Evolutionary conservation across 257 asterid species (phyloP), one percentile per base, ranked within the genome.

Genomic region (Jaltomata sinuosa): DNA sequence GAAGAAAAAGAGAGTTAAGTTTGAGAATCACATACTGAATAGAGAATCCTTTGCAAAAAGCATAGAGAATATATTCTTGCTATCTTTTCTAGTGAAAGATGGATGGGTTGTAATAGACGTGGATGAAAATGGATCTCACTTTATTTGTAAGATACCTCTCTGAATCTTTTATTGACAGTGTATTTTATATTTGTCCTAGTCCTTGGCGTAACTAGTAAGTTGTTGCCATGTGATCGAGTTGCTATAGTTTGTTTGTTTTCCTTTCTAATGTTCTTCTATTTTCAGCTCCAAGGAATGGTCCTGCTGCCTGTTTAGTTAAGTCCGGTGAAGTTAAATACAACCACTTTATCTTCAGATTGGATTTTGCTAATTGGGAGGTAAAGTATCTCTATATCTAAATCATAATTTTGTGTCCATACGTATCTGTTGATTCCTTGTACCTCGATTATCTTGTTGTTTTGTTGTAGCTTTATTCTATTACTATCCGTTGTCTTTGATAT

Each of bases 301-400:
- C 93, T 6, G 85, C 79, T 79, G 87, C 91, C 0, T 8, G 72
- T 40, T 79, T 82, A 67, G 81, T 91, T 31, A 55, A 29, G 71
- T 74, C 86, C 55, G 93, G 91, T 38, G 90, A 25, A 53, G 95
- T 68, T 49, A 40, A 72, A 42, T 83, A 45, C 89, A 72, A 76
- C 72, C 93, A 90, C 5, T 93, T 89, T 81, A 62, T 91, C 62
- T 89, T 89, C 88, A 86, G 93, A 85, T 84, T 87, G 1, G 95
- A 91, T 79, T 91, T 88, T 45, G 18, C 59, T 34, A 94, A 91
- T 84, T 93, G 95, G 95, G 64, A 89, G 95, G 95, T 93, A 86
- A 31, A 8, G 22, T 36, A 29, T 29, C 27, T 19, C 10, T 15
- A 6, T 14, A 27, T 62, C 71, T 27, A 27, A 25, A 62, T 62